Evolutionary conservation across 495 filamentous ascomycete genomes (phyloP).

Genomic region (Oleoguttula mirabilis): DNA sequence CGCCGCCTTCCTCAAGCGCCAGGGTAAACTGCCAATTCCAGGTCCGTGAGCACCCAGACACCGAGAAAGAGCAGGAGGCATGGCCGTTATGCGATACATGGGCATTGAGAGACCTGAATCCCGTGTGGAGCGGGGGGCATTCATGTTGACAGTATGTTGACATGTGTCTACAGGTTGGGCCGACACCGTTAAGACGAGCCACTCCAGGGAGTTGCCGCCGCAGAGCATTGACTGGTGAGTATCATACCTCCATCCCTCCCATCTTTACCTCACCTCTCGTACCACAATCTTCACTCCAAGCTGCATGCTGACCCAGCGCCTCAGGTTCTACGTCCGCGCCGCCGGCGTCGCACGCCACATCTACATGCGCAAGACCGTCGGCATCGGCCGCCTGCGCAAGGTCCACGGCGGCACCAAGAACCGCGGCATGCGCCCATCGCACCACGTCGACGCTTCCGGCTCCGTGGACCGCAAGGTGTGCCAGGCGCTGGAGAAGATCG

Average conservation of each 20-base stretch:
- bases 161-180: slow-evolving; percentile 64
- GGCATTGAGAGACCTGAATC: slow-evolving; percentile 23
- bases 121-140: slow-evolving; percentile 34
- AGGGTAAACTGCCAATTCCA: slow-evolving; percentile 95
- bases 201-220: slow-evolving; percentile 90
- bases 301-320: not conserved
- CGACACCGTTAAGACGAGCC: slow-evolving; percentile 96
- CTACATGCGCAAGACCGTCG: slow-evolving; percentile 98
- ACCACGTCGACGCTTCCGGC: slow-evolving; percentile 93
- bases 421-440: slow-evolving; percentile 77
- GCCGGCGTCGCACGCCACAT: slow-evolving; percentile 92
- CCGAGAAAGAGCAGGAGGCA: slow-evolving; percentile 5
- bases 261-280: too few species aligned
- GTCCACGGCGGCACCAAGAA: slow-evolving; percentile 95
- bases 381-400: slow-evolving; percentile 84
- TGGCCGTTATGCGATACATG: not conserved
- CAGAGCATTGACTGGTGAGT: slow-evolving; percentile 85
- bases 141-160: slow-evolving; percentile 23
- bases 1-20: slow-evolving; percentile 94
- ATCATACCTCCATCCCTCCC: too few species aligned
- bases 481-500: slow-evolving; percentile 97
- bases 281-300: not conserved
- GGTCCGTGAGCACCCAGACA: slow-evolving; percentile 38
- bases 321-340: slow-evolving; percentile 90
- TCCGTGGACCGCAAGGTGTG: slow-evolving; percentile 91